Base-by-base conservation (phyloP, 2,329 filamentous ascomycete genomes). In the Hirsutella rhossiliensis region DNA sequence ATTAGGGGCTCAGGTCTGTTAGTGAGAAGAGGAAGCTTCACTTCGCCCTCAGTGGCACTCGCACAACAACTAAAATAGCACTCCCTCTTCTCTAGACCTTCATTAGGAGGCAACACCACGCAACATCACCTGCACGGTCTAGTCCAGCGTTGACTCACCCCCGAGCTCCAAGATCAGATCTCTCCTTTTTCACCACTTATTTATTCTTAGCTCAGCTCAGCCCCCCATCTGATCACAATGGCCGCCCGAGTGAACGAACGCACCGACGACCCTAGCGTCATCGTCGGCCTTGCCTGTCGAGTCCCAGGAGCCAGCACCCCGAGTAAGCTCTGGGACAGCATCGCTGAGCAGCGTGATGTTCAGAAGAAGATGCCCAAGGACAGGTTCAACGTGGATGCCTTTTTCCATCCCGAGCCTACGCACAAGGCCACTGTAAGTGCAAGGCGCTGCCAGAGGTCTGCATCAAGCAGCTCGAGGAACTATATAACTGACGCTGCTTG, bases 341-440 rank as follows among this genome's bases (percentile, higher is more conserved):
- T 54, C 31, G 43, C 45, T 11, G 29, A 58, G 58, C 36, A 63
- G 56, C 30, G 64, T 56, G 38, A 67, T 59, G 51, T 63, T 55
- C 37, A 53, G 42, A 45, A 41, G 34, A 59, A 62, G 34, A 60
- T 68, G 12, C 67, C 67, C 13, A 56, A 66, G 48, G 61, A 67
- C 44, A 60, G 72, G 30, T 72, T 74, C 58, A 68, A 68, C 50
- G 62, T 59, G 51, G 61, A 55, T 48, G 61, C 45, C 42, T 59
- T 65, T 49, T 60, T 65, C 46, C 63, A 67, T 41, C 62, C 65
- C 1, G 52, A 54, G 37, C 41, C 47, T 17, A 46, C 48, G 15
- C 52, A 54, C 43, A 51, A 53, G 40, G 47, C 47, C 42, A 57
- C 44, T 39, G 49, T 42, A 48, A 52, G 41, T 40, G 27, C 11